Conservation (phyloP, 164 flowering plant species). For the Dillenia suffruticosa region DNA sequence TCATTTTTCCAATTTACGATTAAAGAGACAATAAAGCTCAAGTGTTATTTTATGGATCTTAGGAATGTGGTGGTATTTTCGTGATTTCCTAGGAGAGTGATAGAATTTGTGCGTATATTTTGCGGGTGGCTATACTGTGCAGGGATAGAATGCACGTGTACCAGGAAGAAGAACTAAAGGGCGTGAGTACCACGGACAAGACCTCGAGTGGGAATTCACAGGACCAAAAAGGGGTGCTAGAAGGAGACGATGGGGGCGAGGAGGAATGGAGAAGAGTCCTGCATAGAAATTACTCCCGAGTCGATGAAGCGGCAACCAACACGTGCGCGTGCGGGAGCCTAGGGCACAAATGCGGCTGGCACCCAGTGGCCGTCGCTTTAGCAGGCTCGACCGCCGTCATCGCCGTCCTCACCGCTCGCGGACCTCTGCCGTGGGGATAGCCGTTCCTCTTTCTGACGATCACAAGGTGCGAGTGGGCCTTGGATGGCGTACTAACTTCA, state of each 20-base stretch:
- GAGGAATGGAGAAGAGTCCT: constrained; percentile 26
- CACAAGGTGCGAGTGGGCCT: constrained; percentile 42
- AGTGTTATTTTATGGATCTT: too few relatives aligned
- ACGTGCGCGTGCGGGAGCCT: constrained; percentile 30
- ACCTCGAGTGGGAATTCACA: neutral
- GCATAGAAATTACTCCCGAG: constrained; percentile 28
- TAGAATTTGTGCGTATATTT: neutral
- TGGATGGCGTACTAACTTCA: neutral
- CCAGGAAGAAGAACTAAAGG: constrained; percentile 36
- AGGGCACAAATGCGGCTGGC: constrained; percentile 23
- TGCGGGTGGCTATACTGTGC: constrained; percentile 43
- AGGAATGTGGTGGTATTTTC: too few relatives aligned
- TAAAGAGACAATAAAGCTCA: neutral
- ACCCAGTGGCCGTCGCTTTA: constrained; percentile 18
- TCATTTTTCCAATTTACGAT: neutral
- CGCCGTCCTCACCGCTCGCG: constrained; percentile 50
- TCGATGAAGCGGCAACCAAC: constrained; percentile 39
- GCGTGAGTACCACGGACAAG: constrained; percentile 11
- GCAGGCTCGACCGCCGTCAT: constrained; percentile 59
- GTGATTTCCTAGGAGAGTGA: too few relatives aligned
- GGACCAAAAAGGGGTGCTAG: neutral
- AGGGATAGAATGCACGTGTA: constrained; percentile 38
- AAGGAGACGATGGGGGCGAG: neutral
- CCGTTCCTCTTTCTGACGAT: constrained; percentile 43
- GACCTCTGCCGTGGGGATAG: constrained; percentile 48